Evolutionary conservation across 768 basidiomycete species (phyloP).

Genomic region (Myochromella boudieri): DNA sequence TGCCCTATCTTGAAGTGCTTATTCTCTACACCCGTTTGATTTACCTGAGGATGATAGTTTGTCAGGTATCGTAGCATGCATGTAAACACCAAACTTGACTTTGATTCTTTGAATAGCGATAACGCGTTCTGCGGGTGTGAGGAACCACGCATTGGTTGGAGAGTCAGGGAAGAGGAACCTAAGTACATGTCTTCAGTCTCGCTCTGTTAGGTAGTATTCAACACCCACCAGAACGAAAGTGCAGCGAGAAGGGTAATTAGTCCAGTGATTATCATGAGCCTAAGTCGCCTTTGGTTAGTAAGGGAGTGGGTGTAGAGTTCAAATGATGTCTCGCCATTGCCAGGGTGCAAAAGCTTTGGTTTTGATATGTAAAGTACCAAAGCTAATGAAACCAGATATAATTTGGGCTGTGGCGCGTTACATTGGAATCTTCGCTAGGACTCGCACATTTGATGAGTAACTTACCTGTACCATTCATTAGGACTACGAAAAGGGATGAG

Average conservation of each 20-base stretch:
- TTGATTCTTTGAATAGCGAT: constrained; percentile 67
- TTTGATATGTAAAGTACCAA: constrained; percentile 62
- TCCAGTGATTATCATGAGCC: constrained; percentile 76
- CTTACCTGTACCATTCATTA: constrained; percentile 75
- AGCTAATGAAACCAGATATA: constrained; percentile 66
- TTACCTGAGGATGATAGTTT: constrained; percentile 9
- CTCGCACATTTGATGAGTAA: neutral
- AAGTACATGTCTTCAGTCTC: neutral
- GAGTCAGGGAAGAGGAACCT: constrained; percentile 76
- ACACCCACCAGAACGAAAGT: constrained; percentile 51
- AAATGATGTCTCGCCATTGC: constrained; percentile 56
- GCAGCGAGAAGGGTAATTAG: constrained; percentile 53
- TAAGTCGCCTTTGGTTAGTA: constrained; percentile 7
- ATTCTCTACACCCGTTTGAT: constrained; percentile 76
- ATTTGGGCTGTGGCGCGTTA: constrained; percentile 54
- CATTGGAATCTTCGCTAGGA: neutral
- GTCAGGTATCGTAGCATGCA: neutral
- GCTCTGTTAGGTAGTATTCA: neutral
- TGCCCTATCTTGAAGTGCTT: constrained; percentile 81
- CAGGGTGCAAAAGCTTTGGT: constrained; percentile 61
- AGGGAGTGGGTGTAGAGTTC: neutral
- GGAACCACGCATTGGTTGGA: constrained; percentile 73
- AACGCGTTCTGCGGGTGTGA: constrained; percentile 61
- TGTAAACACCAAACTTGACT: constrained; percentile 32
- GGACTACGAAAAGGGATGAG: constrained; percentile 35